A percentile compares a stretch with the other conserved stretches of the same genome.
phyloP scores from a whole-genome alignment of 192 early-diverging fungal species.

The Diversispora epigaea region DNA sequence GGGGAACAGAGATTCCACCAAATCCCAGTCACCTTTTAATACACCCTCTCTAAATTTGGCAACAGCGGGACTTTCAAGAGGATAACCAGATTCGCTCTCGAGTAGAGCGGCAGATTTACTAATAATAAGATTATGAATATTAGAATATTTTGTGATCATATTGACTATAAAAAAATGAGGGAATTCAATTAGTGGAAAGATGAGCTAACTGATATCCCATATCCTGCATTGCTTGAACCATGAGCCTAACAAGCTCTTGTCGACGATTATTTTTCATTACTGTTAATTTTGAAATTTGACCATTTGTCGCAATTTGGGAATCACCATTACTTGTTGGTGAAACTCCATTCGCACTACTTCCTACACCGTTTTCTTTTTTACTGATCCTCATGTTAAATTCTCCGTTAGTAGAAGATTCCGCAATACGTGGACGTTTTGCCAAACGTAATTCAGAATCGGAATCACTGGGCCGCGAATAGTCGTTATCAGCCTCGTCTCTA shows the following conservation, averaged over 20 bases:
- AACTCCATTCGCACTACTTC: slow-evolving; percentile 26
- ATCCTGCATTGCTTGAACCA: slow-evolving; percentile 83
- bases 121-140: slow-evolving; percentile 13
- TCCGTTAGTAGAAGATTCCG: background rate
- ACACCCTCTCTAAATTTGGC: slow-evolving; percentile 69
- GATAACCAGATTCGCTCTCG: slow-evolving; percentile 77
- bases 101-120: slow-evolving; percentile 68
- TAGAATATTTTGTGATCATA: background rate
- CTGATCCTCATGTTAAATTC: slow-evolving; percentile 25
- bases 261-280: background rate
- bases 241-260: slow-evolving; percentile 79
- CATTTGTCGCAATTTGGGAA: slow-evolving; percentile 15
- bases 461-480: slow-evolving; percentile 22
- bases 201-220: slow-evolving; percentile 71
- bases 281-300: slow-evolving; percentile 9
- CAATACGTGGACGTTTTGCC: slow-evolving; percentile 33
- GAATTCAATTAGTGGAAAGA: slow-evolving; percentile 2
- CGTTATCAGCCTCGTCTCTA: slow-evolving; percentile 27
- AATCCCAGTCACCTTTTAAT: slow-evolving; percentile 75
- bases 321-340: slow-evolving; percentile 24
- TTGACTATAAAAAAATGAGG: background rate
- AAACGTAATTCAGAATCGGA: slow-evolving; percentile 26
- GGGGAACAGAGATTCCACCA: slow-evolving; percentile 59
- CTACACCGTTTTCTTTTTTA: slow-evolving; percentile 28
- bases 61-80: slow-evolving; percentile 71